Percentiles rank a stretch among this genome's conserved stretches.
These are phyloP conservation scores for Strobilomyces confusus DNA, from an alignment of 768 basidiomycete species.

Conservation along the genomic window DNA sequence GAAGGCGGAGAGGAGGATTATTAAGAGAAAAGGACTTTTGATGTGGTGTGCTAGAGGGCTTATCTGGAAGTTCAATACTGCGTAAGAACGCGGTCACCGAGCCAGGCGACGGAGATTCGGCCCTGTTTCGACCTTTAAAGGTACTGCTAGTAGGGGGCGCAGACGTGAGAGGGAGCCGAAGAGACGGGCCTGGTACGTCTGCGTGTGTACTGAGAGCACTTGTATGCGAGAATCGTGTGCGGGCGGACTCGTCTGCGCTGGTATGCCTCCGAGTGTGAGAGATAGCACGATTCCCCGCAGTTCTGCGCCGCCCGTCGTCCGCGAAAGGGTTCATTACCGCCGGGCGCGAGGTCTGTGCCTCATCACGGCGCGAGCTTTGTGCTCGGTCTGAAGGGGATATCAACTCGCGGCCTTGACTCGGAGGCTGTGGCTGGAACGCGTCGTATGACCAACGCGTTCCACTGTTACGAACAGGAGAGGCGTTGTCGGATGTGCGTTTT, in stretches of 20 bases:
- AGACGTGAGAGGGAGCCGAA: conserved; percentile 15
- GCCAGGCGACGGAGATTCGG: conserved; percentile 10
- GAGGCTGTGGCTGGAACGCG: conserved; percentile 5
- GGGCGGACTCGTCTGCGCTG: conserved; percentile 1
- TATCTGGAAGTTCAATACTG: conserved; percentile 22
- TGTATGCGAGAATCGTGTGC: conserved; percentile 4
- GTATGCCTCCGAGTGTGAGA: conserved; percentile 4
- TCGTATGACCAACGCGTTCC: conserved; percentile 12
- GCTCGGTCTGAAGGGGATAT: conserved; percentile 6
- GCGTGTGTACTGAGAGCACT: conserved; percentile 7
- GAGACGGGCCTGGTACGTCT: conserved; percentile 10
- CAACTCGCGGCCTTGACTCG: neutral
- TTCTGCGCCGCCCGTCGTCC: conserved; percentile 4
- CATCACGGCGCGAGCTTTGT: conserved; percentile 1
- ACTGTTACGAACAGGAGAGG: conserved; percentile 5
- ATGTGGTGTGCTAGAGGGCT: conserved; percentile 7
- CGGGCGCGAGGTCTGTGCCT: conserved; percentile 3
- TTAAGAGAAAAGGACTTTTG: conserved; percentile 10
- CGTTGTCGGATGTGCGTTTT: conserved; percentile 6
- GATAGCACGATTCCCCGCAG: conserved; percentile 5
- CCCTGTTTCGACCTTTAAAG: neutral
- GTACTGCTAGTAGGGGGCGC: neutral
- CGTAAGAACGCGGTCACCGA: conserved; percentile 25
- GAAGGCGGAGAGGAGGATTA: conserved; percentile 9
- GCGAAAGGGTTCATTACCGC: neutral